Evolutionary conservation across 495 filamentous ascomycete genomes (phyloP).

Genomic region (Lophium mytilinum): DNA sequence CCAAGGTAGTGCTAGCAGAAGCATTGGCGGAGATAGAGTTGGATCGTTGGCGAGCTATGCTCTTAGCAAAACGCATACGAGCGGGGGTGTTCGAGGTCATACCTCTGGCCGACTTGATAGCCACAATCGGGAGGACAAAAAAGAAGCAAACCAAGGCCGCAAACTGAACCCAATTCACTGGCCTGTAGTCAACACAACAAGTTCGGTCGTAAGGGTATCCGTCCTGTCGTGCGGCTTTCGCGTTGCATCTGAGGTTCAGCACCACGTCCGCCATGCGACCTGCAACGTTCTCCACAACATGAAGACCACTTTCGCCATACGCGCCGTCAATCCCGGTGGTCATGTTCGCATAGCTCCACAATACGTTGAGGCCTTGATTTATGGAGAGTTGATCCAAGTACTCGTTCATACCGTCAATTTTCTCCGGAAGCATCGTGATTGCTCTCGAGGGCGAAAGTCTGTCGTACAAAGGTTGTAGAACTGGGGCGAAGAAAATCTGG

Average conservation of each 20-base stretch:
- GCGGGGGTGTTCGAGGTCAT: neutral
- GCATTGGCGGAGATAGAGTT: constrained; percentile 18
- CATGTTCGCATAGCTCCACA: constrained; percentile 47
- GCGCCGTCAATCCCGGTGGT: constrained; percentile 26
- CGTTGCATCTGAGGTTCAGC: constrained; percentile 53
- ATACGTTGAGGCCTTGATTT: constrained; percentile 39
- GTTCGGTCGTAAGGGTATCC: constrained; percentile 46
- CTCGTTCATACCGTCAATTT: constrained; percentile 48
- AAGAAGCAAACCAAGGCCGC: constrained; percentile 28
- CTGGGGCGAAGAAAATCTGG: constrained; percentile 41
- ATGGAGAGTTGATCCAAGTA: constrained; percentile 42
- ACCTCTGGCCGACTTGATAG: constrained; percentile 8
- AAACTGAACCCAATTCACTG: constrained; percentile 30
- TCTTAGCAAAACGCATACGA: neutral
- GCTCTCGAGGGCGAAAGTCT: constrained; percentile 40
- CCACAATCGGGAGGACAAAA: constrained; percentile 28
- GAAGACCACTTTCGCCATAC: constrained; percentile 45
- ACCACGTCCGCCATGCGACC: constrained; percentile 44
- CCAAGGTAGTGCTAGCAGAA: constrained; percentile 15
- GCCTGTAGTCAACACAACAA: constrained; percentile 46
- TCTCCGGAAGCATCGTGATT: constrained; percentile 42
- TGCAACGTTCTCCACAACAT: constrained; percentile 43
- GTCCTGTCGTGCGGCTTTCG: constrained; percentile 29
- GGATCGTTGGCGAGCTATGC: constrained; percentile 3
- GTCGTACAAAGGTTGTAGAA: constrained; percentile 46